phyloP scores from a whole-genome alignment of 2,329 filamentous ascomycete species.

The Epichloe baconii region DNA sequence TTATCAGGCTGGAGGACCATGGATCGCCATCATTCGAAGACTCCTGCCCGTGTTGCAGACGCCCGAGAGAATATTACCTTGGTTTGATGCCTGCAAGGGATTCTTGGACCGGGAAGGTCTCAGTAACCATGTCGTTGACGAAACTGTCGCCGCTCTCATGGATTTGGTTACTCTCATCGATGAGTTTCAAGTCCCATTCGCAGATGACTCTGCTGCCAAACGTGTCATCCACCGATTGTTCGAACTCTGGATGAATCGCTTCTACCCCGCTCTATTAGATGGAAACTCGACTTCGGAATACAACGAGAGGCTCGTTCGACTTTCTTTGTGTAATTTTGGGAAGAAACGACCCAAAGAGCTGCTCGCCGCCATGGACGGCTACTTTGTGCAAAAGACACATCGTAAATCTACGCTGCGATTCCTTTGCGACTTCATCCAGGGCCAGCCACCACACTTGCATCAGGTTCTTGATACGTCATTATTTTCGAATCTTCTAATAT shows the following conservation, averaged over 20 bases:
- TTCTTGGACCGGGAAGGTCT: conserved; percentile 37
- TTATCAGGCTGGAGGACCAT: conserved; percentile 47
- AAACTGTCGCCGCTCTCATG: conserved; percentile 51
- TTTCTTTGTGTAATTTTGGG: conserved; percentile 46
- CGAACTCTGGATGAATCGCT: conserved; percentile 41
- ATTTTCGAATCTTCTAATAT: conserved; percentile 58
- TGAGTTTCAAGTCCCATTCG: conserved; percentile 34
- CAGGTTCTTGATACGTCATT: conserved; percentile 58
- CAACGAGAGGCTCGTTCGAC: conserved; percentile 36
- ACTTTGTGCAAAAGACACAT: conserved; percentile 50
- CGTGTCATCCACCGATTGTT: conserved; percentile 45
- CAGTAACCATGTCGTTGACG: conserved; percentile 50
- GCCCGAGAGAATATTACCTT: conserved; percentile 49
- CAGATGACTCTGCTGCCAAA: conserved; percentile 28
- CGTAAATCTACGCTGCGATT: conserved; percentile 53
- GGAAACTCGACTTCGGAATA: conserved; percentile 26
- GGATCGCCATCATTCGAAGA: conserved; percentile 52
- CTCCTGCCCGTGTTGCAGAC: conserved; percentile 52
- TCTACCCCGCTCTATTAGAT: conserved; percentile 23
- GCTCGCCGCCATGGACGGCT: conserved; percentile 50
- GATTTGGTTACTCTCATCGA: conserved; percentile 51
- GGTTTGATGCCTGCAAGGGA: conserved; percentile 47
- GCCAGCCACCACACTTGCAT: conserved; percentile 69
- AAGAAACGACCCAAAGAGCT: conserved; percentile 60
- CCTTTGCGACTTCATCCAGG: conserved; percentile 59